These are phyloP conservation scores for Scutellaria galericulata DNA, from an alignment of 257 asterid genomes.

Conservation along the genomic window DNA sequence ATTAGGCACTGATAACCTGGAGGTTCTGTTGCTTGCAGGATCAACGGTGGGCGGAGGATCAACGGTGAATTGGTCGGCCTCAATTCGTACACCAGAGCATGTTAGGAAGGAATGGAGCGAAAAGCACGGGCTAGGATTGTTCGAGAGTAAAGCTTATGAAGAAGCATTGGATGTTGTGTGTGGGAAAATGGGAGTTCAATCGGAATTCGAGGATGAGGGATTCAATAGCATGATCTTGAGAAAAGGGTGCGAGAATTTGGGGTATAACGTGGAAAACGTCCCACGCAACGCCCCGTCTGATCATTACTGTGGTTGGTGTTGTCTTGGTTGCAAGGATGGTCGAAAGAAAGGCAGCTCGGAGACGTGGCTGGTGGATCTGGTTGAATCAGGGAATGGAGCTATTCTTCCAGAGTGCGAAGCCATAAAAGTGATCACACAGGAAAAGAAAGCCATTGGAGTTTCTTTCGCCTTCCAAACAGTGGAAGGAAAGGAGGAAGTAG, in stretches of 20 bases:
- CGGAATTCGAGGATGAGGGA: constrained; percentile 56
- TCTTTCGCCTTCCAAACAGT: constrained; percentile 41
- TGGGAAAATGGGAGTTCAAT: constrained; percentile 72
- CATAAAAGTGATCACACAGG: constrained; percentile 42
- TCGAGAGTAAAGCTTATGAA: constrained; percentile 46
- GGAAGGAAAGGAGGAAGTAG: constrained; percentile 48
- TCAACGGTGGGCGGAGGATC: constrained; percentile 95
- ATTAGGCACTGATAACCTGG: constrained; percentile 50
- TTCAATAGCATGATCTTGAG: constrained; percentile 75
- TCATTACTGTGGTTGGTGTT: constrained; percentile 87
- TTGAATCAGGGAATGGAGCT: constrained; percentile 66
- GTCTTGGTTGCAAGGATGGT: constrained; percentile 79
- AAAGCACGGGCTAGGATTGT: constrained; percentile 45
- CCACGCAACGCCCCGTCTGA: constrained; percentile 68
- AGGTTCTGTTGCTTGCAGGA: constrained; percentile 70
- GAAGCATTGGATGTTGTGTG: constrained; percentile 76
- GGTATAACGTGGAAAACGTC: constrained; percentile 57
- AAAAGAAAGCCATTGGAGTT: constrained; percentile 56
- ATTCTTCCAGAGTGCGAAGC: constrained; percentile 76
- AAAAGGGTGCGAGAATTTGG: constrained; percentile 73
- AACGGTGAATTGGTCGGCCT: constrained; percentile 82
- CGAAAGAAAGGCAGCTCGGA: constrained; percentile 65
- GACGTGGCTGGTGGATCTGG: constrained; percentile 81
- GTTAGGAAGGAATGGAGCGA: constrained; percentile 74
- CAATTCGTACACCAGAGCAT: constrained; percentile 70